Base-by-base conservation (phyloP, 768 basidiomycete species). In the Lyophyllum shimeji region DNA sequence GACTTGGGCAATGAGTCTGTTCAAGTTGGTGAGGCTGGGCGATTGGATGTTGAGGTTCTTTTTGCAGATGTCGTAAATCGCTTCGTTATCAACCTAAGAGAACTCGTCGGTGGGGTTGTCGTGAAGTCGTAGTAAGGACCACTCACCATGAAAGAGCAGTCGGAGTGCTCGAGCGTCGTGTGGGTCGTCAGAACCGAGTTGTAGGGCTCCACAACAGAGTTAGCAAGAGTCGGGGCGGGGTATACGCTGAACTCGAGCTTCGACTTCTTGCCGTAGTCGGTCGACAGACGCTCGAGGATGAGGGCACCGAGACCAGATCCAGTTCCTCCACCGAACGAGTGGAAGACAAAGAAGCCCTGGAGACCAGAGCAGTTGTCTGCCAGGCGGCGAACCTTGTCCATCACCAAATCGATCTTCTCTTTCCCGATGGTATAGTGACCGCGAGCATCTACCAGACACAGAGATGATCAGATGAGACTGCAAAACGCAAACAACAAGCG, bases 271-370 rank as follows among this genome's bases (percentile, higher is more conserved):
- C 96, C 96, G 65, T 97, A 99, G 73, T 99, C 96, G 56, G 89
- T 90, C 17, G 95, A 95, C 50, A 99, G 86, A 62, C 91, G 87
- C 76, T 98, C 96, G 57, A 99, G 86, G 50, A 98, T 84, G 63
- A 98, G 85, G 50, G 96, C 95, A 66, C 96, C 96, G 70, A 99
- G 96, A 62, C 96, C 96, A 56, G 96, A 99, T 60, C 96, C 96
- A 60, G 96, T 98, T 74, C 96, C 96, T 68, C 96, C 96, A 72
- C 96, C 96, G 73, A 99, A 98, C 47, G 96, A 99, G 81, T 98
- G 96, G 87, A 98, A 98, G 65, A 97, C 94, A 71, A 98, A 98
- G 82, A 98, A 99, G 59, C 96, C 96, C 74, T 98, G 96, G 24
- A 98, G 87, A 66, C 96, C 96, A 52, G 83, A 82, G 78, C 96